Percentiles rank a stretch among this genome's conserved stretches.
Evolutionary conservation across 1,284 basidiomycete genomes (phyloP).

Genomic region (Exsudoporus floridanus): DNA sequence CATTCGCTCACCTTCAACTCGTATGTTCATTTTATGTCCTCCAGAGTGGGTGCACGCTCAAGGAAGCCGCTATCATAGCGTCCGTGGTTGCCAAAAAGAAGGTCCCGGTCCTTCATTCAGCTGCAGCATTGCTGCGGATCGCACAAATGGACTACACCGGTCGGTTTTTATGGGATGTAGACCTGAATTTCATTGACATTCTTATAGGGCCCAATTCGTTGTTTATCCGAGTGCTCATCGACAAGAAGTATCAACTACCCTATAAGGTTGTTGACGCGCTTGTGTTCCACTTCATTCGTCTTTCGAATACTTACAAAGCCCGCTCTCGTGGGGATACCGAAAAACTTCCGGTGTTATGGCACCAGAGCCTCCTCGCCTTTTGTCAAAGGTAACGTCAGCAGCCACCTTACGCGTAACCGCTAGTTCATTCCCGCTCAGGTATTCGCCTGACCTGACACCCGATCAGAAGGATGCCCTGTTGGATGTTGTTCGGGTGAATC

Average conservation of each 20-base stretch:
- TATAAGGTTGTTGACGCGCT: conserved; percentile 98
- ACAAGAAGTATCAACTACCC: conserved; percentile 98
- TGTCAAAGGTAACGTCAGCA: conserved; percentile 74
- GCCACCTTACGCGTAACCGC: neutral
- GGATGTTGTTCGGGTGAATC: conserved; percentile 86
- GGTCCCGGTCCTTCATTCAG: conserved; percentile 94
- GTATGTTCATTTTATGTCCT: conserved; percentile 1
- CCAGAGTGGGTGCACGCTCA: conserved; percentile 75
- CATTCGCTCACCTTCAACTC: neutral
- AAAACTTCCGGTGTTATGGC: conserved; percentile 94
- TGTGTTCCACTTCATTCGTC: conserved; percentile 96
- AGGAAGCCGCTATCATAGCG: conserved; percentile 94
- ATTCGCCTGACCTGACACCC: conserved; percentile 93
- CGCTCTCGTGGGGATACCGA: conserved; percentile 62
- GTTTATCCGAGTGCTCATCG: conserved; percentile 94
- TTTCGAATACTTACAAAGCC: conserved; percentile 87
- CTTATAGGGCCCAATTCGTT: conserved; percentile 84
- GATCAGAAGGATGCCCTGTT: conserved; percentile 98
- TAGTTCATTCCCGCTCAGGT: conserved; percentile 49
- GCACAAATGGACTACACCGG: conserved; percentile 97
- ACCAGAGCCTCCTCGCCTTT: conserved; percentile 95
- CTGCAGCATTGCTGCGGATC: conserved; percentile 90
- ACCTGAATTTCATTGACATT: neutral
- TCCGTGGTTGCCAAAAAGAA: conserved; percentile 91
- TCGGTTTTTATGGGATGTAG: conserved; percentile 24